Conservation (phyloP, 2,329 filamentous ascomycete genomes). For the Amauroascus niger region DNA sequence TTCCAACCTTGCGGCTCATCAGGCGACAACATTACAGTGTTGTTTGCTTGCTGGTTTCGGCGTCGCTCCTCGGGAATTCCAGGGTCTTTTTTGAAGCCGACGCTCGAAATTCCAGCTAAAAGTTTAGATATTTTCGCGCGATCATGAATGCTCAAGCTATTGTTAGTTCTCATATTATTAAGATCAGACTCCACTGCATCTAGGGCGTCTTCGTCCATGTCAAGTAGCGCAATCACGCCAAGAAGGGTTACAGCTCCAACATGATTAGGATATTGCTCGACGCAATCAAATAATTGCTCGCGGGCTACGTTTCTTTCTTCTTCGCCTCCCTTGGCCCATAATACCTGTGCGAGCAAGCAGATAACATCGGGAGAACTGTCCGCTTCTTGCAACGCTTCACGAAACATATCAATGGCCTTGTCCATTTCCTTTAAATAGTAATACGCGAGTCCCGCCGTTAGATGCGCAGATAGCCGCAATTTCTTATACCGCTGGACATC, state of each 20-base stretch:
- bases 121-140: slow-evolving; percentile 63
- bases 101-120: slow-evolving; percentile 59
- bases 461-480: slow-evolving; percentile 69
- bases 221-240: slow-evolving; percentile 72
- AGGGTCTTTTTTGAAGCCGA: slow-evolving; percentile 33
- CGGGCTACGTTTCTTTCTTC: slow-evolving; percentile 66
- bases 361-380: slow-evolving; percentile 69
- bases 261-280: slow-evolving; percentile 64
- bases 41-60: slow-evolving; percentile 56
- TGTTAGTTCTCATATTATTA: slow-evolving; percentile 57
- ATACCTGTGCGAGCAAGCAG: slow-evolving; percentile 77
- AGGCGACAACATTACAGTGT: slow-evolving; percentile 71
- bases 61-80: slow-evolving; percentile 36
- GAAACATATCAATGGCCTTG: slow-evolving; percentile 68
- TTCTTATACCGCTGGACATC: slow-evolving; percentile 54
- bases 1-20: slow-evolving; percentile 73
- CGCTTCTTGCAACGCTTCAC: slow-evolving; percentile 67
- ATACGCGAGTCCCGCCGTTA: slow-evolving; percentile 74
- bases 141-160: slow-evolving; percentile 53
- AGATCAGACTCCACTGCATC: slow-evolving; percentile 75
- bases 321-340: slow-evolving; percentile 79
- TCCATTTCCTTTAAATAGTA: slow-evolving; percentile 60
- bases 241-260: slow-evolving; percentile 71
- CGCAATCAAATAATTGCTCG: slow-evolving; percentile 67
- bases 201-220: slow-evolving; percentile 66